Percentiles rank a stretch among this genome's conserved stretches.
phyloP scores from a whole-genome alignment of 2,329 filamentous ascomycete species.

The Decorospora gaudefroyi region DNA sequence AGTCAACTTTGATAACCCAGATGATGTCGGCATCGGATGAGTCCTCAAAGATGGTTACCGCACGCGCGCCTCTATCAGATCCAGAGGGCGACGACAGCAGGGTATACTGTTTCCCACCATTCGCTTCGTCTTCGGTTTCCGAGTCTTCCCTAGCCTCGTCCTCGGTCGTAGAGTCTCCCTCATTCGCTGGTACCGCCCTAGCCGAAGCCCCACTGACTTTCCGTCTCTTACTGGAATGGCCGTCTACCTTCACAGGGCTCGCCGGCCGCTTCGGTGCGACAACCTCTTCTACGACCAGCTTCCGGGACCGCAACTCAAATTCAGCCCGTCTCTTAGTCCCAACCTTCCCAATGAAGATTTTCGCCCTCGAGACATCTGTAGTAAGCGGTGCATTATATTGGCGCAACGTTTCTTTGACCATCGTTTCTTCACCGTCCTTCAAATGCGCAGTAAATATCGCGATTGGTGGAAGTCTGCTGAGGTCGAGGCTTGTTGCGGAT shows the following conservation, averaged over 20 bases:
- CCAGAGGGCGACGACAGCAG: conserved; percentile 12
- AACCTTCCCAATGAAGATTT: conserved; percentile 75
- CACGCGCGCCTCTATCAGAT: conserved; percentile 6
- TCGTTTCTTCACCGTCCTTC: conserved; percentile 63
- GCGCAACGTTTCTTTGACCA: conserved; percentile 67
- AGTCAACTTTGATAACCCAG: conserved; percentile 59
- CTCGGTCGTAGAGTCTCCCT: conserved; percentile 31
- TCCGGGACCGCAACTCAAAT: conserved; percentile 74
- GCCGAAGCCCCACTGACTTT: conserved; percentile 9
- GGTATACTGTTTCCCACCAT: conserved; percentile 6
- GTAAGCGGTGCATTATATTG: conserved; percentile 63
- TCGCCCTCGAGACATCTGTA: conserved; percentile 71
- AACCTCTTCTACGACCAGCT: conserved; percentile 62
- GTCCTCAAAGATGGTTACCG: conserved; percentile 23
- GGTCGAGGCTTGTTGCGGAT: conserved; percentile 38
- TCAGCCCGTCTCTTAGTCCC: conserved; percentile 69
- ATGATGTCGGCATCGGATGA: conserved; percentile 42
- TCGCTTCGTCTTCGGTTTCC: conserved; percentile 20
- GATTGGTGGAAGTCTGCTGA: conserved; percentile 63
- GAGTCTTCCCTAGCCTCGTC: conserved; percentile 22
- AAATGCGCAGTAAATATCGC: conserved; percentile 76
- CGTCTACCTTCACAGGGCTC: conserved; percentile 20
- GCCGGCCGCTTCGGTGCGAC: conserved; percentile 25
- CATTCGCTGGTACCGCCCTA: conserved; percentile 15
- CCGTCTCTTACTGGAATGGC: conserved; percentile 25